Base-by-base conservation (phyloP, 305 asterid species). In the Rubia balearica region DNA sequence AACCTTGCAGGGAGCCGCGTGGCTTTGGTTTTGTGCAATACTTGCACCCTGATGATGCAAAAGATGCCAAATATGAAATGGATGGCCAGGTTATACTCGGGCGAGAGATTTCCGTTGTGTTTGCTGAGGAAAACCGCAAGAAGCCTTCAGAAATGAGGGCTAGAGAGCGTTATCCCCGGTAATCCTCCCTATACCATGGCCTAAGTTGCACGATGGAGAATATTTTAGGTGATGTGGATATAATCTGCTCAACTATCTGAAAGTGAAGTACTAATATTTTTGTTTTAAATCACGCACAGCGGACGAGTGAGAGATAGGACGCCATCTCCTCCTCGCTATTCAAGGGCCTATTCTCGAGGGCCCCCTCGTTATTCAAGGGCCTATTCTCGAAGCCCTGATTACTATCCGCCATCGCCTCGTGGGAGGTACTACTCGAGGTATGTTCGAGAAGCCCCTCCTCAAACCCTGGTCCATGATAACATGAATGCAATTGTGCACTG, bases 1-100 rank as follows among this genome's bases (percentile, higher is more conserved):
- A 66, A 51, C 45, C 48, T 1, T 78, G 78, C 90, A 88, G 95
- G 76, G 87, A 86, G 74, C 95, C 88, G 0, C 85, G 93, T 22
- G 96, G 93, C 14, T 90, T 90, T 84, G 96, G 95, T 61, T 90
- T 88, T 73, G 90, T 90, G 60, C 94, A 87, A 69, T 87, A 63
- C 56, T 48, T 88, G 38, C 80, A 86, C 75, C 90, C 95, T 12
- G 88, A 72, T 56, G 92, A 88, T 83, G 95, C 92, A 56, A 86
- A 88, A 38, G 96, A 90, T 21, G 95, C 92, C 66, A 90, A 88
- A 75, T 84, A 88, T 69, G 70, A 82, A 74, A 85, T 90, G 95
- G 90, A 90, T 64, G 90, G 92, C 17, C 88, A 80, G 83, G 45
- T 85, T 66, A 73, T 88, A 70, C 89, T 65, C 12, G 92, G 91